Evolutionary conservation across 2,329 filamentous ascomycete genomes (phyloP).

Genomic region (Neopestalotiopsis sp.): DNA sequence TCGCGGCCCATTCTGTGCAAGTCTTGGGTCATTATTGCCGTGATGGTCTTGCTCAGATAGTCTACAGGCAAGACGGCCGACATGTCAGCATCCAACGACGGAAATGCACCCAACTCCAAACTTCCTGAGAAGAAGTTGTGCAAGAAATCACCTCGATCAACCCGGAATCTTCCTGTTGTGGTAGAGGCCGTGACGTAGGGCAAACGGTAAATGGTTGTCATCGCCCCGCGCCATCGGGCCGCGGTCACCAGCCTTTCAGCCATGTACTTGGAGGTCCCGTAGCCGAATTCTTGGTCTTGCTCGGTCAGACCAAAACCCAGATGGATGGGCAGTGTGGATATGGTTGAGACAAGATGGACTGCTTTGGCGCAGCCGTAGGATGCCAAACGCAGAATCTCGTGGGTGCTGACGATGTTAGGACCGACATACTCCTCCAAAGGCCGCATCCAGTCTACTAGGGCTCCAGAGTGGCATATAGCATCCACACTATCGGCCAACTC

Average conservation of each 20-base stretch:
- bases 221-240: constrained; percentile 34
- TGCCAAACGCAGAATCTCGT: constrained; percentile 36
- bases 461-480: constrained; percentile 34
- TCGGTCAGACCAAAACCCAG: constrained; percentile 31
- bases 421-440: constrained; percentile 35
- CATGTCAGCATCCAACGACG: constrained; percentile 32
- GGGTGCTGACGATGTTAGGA: constrained; percentile 36
- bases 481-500: constrained; percentile 31
- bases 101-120: constrained; percentile 34
- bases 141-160: constrained; percentile 36
- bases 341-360: constrained; percentile 35
- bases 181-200: constrained; percentile 35
- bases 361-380: constrained; percentile 32
- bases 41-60: constrained; percentile 34
- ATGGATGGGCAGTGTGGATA: constrained; percentile 35
- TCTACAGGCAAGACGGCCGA: constrained; percentile 34
- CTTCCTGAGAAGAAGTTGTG: constrained; percentile 34
- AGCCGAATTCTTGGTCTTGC: constrained; percentile 34
- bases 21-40: constrained; percentile 30
- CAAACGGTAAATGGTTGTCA: constrained; percentile 32
- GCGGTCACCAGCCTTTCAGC: constrained; percentile 33
- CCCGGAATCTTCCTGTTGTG: constrained; percentile 32
- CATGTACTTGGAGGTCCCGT: constrained; percentile 34
- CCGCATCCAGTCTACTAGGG: constrained; percentile 37
- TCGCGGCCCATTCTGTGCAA: constrained; percentile 29